Base-by-base conservation (phyloP, 2,329 filamentous ascomycete genomes). In the Tolypocladium tropicale region DNA sequence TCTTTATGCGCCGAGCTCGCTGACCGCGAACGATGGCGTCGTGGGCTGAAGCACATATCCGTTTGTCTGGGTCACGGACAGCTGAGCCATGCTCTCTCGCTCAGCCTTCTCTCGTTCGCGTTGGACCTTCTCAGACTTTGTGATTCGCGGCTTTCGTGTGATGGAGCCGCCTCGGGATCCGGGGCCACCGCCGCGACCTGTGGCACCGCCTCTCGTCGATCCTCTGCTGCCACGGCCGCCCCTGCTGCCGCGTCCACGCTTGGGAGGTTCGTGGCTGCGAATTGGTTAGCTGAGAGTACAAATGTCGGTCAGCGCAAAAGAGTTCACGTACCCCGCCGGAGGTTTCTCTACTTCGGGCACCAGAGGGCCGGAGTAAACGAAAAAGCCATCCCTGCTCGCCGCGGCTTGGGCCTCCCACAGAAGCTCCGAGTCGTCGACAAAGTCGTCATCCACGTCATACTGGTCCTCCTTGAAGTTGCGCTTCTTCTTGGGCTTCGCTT, bases 341-440 rank as follows among this genome's bases (percentile, higher is more conserved):
- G 80, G 79, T 72, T 94, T 93, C 73, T 95, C 88, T 25, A 86
- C 89, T 71, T 95, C 91, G 6, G 88, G 88, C 25, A 97, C 82
- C 51, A 99, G 76, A 10, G 93, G 93, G 4, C 94, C 94, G 58
- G 90, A 95, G 72, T 96, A 99, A 1, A 99, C 94, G 69, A 97
- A 99, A 76, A 97, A 99, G 1, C 94, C 94, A 68, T 97, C 94
- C 63, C 93, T 90, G 62, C 90, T 93, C 51, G 94, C 92, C 5
- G 93, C 91, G 7, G 93, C 93, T 68, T 95, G 89, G 66, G 95
- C 90, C 72, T 97, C 90, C 93, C 93, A 97, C 0, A 95, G 79
- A 67, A 96, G 72, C 70, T 99, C 94, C 1, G 91, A 95, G 68
- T 99, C 94, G 65, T 99, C 94, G 56, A 93, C 84, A 71, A 93